Evolutionary conservation across 2,329 filamentous ascomycete genomes (phyloP).

Genomic region (Claviceps sp.): DNA sequence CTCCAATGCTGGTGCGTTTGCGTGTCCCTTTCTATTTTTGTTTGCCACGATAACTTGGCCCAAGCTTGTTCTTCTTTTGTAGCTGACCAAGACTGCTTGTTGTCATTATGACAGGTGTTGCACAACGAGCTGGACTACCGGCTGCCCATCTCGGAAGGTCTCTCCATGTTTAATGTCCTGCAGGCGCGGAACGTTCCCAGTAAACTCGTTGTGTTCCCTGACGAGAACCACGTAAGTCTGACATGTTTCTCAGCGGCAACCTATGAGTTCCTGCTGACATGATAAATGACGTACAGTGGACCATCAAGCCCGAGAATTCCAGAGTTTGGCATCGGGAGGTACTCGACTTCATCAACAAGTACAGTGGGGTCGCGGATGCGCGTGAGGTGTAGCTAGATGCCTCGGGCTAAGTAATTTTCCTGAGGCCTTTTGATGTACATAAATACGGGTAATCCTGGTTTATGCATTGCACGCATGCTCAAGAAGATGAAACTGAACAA

Average conservation of each 20-base stretch:
- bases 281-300: conserved; percentile 41
- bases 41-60: not conserved
- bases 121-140: conserved; percentile 87
- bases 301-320: conserved; percentile 82
- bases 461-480: too few species aligned
- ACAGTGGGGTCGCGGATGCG: conserved; percentile 30
- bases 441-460: not conserved
- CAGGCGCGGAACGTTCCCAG: conserved; percentile 65
- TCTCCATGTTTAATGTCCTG: conserved; percentile 75
- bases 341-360: conserved; percentile 61
- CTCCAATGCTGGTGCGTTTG: conserved; percentile 58
- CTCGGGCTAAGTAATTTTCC: too few species aligned
- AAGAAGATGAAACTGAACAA: too few species aligned
- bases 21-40: not conserved
- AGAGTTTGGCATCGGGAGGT: conserved; percentile 84
- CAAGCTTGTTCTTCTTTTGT: not conserved
- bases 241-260: not conserved
- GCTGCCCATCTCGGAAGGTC: conserved; percentile 69
- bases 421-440: not conserved
- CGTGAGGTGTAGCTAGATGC: not conserved
- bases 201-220: conserved; percentile 68
- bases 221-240: conserved; percentile 44
- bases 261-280: not conserved
- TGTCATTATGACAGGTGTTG: conserved; percentile 37
- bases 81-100: not conserved